Base-by-base conservation (phyloP, 805 yeast species). In the Wickerhamomyces strasburgensis region DNA sequence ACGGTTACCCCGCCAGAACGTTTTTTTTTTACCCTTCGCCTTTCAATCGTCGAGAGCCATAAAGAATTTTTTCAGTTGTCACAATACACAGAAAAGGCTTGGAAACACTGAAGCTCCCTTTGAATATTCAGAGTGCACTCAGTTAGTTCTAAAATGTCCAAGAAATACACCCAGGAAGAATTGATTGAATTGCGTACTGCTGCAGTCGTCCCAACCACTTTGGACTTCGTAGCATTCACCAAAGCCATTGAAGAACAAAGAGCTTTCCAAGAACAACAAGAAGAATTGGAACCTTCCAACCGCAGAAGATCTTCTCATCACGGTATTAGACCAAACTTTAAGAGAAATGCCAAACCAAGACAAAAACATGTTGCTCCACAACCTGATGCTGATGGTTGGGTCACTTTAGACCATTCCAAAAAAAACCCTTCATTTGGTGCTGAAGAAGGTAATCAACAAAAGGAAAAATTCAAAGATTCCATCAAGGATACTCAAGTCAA, bases 321-420 rank as follows among this genome's bases (percentile, higher is more conserved):
- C 34, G 66, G 62, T 33, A 50, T 53, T 14, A 67, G 67, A 58
- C 83, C 83, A 37, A 70, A 68, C 50, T 69, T 80, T 53, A 72
- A 80, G 55, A 78, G 73, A 55, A 72, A 73, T 61, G 67, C 65
- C 37, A 49, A 47, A 40, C 49, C 52, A 37, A 48, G 49, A 38
- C 46, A 35, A 29, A 49, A 48, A 31, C 42, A 39, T 14, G 47
- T 44, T 18, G 65, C 68, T 32, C 66, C 65, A 40, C 70, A 65
- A 42, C 73, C 80, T 25, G 94, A 84, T 55, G 83, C 79, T 40
- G 90, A 84, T 44, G 94, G 94, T 31, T 84, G 93, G 90, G 83
- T 83, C 40, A 80, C 90, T 16, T 62, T 73, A 45, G 70, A 65
- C 49, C 67, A 67, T 40, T 47, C 49, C 21, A 58, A 59, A 44